Evolutionary conservation across 192 early-diverging fungal species (phyloP), one percentile per base, ranked within the genome.

Genomic region (Helicostylum pulchrum): DNA sequence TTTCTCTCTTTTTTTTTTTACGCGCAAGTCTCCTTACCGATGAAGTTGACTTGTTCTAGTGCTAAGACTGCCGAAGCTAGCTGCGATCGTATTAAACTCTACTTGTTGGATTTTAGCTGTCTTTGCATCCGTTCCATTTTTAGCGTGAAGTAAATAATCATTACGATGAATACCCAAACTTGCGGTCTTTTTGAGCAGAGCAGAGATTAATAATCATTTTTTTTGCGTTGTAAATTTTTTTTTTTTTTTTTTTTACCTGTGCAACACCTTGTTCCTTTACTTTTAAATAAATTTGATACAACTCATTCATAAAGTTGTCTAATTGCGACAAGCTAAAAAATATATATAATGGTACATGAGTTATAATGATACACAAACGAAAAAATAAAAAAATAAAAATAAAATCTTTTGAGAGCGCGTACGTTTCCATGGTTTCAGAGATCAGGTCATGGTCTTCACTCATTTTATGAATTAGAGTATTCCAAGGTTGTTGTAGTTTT

Each of bases 1-100:
- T 17, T 23, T 15, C 61, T 26, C 31, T 50, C 43, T 49, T 62
- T 58, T 54, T 65, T 80, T 90, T 87, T 86, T 49, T 88, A n/a
- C n/a, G n/a, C n/a, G n/a, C n/a, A n/a, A n/a, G n/a, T n/a, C 23
- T 39, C 53, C 61, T 65, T 83, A 93, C 88, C 78, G 71, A 67
- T 98, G 96, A 32, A 98, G 76, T 49, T 94, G 80, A 15, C 80
- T 77, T 12, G 88, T 87, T 45, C 88, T 72, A 0, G 84, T 74
- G 1, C 92, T 93, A 14, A 99, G 78, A 65, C 88, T 86, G 11
- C 88, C 85, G 74, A 99, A 99, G n/a, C 90, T 92, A 6, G 90
- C 80, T 4, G 95, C 83, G 74, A 99, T 96, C 4, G 96, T 97
- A 76, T 99, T 99, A 66, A 96, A 87, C 64, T 99, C 96, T 1